These are phyloP conservation scores for Beauveria brongniartii DNA, from an alignment of 2,329 filamentous ascomycete species.

Conservation along the genomic window DNA sequence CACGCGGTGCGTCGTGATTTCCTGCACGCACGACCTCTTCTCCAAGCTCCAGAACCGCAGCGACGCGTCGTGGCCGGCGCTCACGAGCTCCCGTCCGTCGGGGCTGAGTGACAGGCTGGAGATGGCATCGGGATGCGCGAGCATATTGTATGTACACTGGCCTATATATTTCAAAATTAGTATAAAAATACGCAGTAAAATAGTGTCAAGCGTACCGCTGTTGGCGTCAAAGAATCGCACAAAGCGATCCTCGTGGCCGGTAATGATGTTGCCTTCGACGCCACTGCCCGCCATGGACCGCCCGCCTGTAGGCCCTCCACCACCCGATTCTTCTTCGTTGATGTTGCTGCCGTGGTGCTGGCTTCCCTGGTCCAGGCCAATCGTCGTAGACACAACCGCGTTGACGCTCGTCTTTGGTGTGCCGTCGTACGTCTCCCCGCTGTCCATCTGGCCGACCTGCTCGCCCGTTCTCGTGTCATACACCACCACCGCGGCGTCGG, in stretches of 20 bases:
- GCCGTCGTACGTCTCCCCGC: conserved; percentile 86
- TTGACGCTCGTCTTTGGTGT: conserved; percentile 76
- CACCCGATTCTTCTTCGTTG: conserved; percentile 64
- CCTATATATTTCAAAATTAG: conserved; percentile 44
- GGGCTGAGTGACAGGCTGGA: conserved; percentile 86
- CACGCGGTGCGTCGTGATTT: conserved; percentile 84
- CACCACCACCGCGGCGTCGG: conserved; percentile 81
- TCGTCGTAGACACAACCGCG: conserved; percentile 78
- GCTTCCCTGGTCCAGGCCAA: conserved; percentile 62
- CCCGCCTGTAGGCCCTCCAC: conserved; percentile 72
- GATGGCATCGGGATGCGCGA: conserved; percentile 89
- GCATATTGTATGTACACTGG: conserved; percentile 99
- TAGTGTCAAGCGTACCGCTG: conserved; percentile 62
- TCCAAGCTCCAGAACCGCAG: conserved; percentile 96
- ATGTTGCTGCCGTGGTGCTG: conserved; percentile 44
- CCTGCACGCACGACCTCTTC: conserved; percentile 90
- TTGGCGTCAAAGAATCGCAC: conserved; percentile 98
- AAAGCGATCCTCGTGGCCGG: conserved; percentile 91
- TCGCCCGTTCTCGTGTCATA: conserved; percentile 91
- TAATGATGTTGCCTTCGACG: conserved; percentile 89
- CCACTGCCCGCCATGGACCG: conserved; percentile 60
- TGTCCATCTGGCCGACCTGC: conserved; percentile 87
- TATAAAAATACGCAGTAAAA: neutral
- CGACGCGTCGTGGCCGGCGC: conserved; percentile 89
- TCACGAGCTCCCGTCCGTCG: conserved; percentile 89